Base-by-base conservation (phyloP, 176 grass and related monocot genomes). In the Juncus effusus region DNA sequence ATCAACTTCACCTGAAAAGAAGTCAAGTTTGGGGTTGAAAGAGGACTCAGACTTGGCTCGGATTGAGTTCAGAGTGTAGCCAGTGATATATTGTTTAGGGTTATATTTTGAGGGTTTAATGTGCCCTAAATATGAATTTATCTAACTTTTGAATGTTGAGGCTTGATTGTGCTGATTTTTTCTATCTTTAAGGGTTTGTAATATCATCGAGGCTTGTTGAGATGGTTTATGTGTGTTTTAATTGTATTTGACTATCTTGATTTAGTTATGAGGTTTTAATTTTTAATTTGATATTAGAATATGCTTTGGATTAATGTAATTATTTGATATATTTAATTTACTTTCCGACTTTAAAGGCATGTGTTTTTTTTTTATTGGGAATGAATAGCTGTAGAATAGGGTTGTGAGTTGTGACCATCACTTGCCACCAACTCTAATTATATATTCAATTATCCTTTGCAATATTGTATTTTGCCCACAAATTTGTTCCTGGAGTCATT, bases 21-120 rank as follows among this genome's bases (percentile, higher is more conserved):
- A 56, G 7, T 35, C 80, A 59, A 42, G 70, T 41, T 49, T 81
- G 38, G 84, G 84, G 67, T 63, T 86, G 64, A 6, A 75, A 55
- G 60, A 28, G 47, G 85, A 82, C 62, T 74, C 81, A 84, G 64
- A 38, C 81, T 58, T 99, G 95, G 95, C 95, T 99, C 61, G 85
- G 85, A 37, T 51, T 78, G 51, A 83, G 13, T 60, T 83, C 74
- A 19, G 81, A 78, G 40, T 44, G 42, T 38, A 74, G 16, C 55
- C 69, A 65, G 59, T 83, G 66, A 47, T 60, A 78, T 57, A 3
- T 72, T 72, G 36, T 38, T 35, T 45, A 72, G 28, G 10, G 9
- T 44, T 72, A 19, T 59, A 2, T 71, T n/a, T 16, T 36, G 39
- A 45, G 68, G 42, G 38, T 37, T 57, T 19, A 9, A 45, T 59